Evolutionary conservation across 768 basidiomycete species (phyloP).

Genomic region (Tylopilus sp.): DNA sequence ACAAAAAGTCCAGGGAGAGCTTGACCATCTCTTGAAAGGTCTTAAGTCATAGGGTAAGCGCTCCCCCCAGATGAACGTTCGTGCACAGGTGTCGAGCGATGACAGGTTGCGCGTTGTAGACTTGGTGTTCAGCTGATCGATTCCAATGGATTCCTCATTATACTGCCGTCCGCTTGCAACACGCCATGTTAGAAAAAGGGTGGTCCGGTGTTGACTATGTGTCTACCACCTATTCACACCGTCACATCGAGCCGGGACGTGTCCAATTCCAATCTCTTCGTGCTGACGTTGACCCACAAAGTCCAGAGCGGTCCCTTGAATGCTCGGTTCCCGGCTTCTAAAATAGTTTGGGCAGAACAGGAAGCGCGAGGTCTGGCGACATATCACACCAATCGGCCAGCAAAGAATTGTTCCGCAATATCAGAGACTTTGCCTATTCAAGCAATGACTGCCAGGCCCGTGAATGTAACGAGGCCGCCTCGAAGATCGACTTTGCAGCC

Average conservation of each 20-base stretch:
- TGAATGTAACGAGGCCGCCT: too few species aligned
- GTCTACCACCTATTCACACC: not conserved
- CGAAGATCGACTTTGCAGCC: too few species aligned
- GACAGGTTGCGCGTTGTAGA: not conserved
- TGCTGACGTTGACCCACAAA: not conserved
- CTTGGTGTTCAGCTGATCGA: not conserved
- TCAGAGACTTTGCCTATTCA: slow-evolving; percentile 18
- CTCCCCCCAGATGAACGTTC: not conserved
- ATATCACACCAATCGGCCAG: slow-evolving; percentile 19
- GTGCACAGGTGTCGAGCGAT: not conserved
- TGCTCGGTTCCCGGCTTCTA: not conserved
- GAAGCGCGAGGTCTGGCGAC: slow-evolving; percentile 7
- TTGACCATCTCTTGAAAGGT: slow-evolving; percentile 50
- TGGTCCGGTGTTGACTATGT: not conserved
- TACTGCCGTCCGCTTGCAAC: not conserved
- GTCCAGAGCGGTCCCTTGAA: not conserved
- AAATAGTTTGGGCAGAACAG: slow-evolving; percentile 2
- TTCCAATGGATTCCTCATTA: not conserved
- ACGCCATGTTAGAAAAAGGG: not conserved
- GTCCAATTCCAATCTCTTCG: too few species aligned
- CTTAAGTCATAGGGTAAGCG: slow-evolving; percentile 24
- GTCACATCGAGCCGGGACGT: too few species aligned
- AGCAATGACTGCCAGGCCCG: slow-evolving; percentile 16
- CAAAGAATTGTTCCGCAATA: not conserved
- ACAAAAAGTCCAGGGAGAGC: slow-evolving; percentile 49